phyloP scores from a whole-genome alignment of 306 rosid genomes.

The Casuarina glauca region DNA sequence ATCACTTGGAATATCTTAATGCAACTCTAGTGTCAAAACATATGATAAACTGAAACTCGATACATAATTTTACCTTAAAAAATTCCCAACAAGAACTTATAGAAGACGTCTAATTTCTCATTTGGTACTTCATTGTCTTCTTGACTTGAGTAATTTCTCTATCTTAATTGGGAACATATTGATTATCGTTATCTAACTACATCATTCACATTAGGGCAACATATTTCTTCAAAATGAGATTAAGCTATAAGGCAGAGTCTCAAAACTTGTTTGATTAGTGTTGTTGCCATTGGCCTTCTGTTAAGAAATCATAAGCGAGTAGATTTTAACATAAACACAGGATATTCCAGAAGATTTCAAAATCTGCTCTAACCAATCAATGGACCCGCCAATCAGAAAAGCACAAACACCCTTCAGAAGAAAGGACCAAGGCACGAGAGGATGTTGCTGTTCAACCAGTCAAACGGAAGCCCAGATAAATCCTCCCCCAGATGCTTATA shows the following conservation, averaged over 20 bases:
- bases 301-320: not conserved
- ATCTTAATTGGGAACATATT: not conserved
- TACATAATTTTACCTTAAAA: not conserved
- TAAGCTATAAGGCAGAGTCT: not conserved
- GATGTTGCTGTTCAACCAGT: no score
- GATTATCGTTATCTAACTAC: not conserved
- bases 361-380: not conserved
- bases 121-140: not conserved
- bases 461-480: not conserved
- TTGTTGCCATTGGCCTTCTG: not conserved
- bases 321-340: not conserved
- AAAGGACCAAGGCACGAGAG: slow-evolving; percentile 4
- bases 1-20: no score
- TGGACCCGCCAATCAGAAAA: not conserved
- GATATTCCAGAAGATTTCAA: not conserved
- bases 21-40: no score
- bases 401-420: not conserved
- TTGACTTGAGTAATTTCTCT: no score
- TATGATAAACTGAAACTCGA: no score
- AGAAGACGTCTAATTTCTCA: not conserved
- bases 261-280: not conserved
- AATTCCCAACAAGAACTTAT: not conserved
- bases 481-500: not conserved
- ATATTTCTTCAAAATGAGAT: not conserved
- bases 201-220: not conserved